Conservation (phyloP, 345 rosid genomes). For the Acer yangbiense region DNA sequence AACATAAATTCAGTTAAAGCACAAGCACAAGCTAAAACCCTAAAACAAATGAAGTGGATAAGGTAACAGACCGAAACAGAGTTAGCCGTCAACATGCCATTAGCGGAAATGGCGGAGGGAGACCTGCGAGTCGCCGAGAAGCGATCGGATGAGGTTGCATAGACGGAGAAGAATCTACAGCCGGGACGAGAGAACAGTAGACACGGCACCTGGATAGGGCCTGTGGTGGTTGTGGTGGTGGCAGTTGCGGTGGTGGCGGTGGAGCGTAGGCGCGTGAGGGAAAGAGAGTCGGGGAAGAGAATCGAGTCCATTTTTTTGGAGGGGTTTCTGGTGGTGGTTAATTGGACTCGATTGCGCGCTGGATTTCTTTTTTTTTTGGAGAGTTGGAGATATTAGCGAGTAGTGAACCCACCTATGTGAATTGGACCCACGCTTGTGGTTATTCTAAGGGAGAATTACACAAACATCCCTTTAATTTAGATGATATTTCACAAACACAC, state of each 20-base stretch:
- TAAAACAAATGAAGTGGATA: conserved; percentile 8
- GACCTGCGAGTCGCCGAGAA: conserved; percentile 30
- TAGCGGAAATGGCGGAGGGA: conserved; percentile 33
- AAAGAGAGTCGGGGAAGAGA: conserved; percentile 27
- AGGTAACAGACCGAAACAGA: conserved; percentile 51
- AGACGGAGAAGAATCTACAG: conserved; percentile 12
- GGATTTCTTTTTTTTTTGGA: not conserved
- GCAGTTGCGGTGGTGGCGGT: conserved; percentile 17
- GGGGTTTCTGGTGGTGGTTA: not conserved
- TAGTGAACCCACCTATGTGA: not conserved
- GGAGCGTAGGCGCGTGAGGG: conserved; percentile 41
- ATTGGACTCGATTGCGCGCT: conserved; percentile 2
- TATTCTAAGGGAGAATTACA: not conserved
- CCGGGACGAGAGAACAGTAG: conserved; percentile 32
- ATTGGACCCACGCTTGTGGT: not conserved
- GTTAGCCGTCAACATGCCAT: conserved; percentile 56
- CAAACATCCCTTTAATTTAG: no score
- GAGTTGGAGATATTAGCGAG: conserved; percentile 6
- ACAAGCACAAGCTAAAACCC: not conserved
- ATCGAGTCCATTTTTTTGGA: conserved; percentile 46
- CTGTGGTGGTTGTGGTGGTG: conserved; percentile 18
- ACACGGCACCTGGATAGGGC: conserved; percentile 33
- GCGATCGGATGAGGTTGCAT: conserved; percentile 19
- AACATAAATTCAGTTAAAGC: not conserved
- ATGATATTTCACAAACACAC: no score